Conservation (phyloP, 208 protist species). For the Acanthamoeba triangularis region DNA sequence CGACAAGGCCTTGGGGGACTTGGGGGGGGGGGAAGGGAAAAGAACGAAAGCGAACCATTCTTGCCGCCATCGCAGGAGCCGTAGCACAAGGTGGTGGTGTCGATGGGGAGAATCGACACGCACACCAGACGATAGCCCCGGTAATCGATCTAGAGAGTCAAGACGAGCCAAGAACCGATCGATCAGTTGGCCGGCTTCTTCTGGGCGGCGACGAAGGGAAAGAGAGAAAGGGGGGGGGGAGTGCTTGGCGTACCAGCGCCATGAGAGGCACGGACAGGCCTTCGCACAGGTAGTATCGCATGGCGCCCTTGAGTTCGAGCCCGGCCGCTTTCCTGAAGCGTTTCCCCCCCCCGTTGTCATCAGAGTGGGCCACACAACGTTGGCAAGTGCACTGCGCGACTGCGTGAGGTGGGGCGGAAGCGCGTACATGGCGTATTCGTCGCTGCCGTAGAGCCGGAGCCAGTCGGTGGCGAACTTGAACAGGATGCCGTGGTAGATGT, state of each 20-base stretch:
- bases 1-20: no score
- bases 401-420: neutral
- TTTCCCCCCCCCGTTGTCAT: no score
- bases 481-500: slow-evolving; percentile 72
- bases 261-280: slow-evolving; percentile 31
- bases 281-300: slow-evolving; percentile 34
- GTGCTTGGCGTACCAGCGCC: neutral
- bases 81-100: slow-evolving; percentile 21
- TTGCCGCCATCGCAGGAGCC: slow-evolving; percentile 40
- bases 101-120: slow-evolving; percentile 25
- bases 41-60: neutral
- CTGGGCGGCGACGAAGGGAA: neutral
- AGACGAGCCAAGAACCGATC: neutral
- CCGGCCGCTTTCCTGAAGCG: slow-evolving; percentile 49
- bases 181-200: neutral
- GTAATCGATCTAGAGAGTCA: neutral
- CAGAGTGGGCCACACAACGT: neutral
- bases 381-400: neutral
- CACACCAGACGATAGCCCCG: slow-evolving; percentile 40
- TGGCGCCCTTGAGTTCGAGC: slow-evolving; percentile 49
- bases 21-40: neutral
- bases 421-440: slow-evolving; percentile 49
- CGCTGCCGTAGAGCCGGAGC: slow-evolving; percentile 15
- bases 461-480: slow-evolving; percentile 75
- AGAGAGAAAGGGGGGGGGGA: no score